These are phyloP conservation scores for Austroboletus novae-zelandiae DNA, from an alignment of 1,284 basidiomycete species.

Conservation along the genomic window DNA sequence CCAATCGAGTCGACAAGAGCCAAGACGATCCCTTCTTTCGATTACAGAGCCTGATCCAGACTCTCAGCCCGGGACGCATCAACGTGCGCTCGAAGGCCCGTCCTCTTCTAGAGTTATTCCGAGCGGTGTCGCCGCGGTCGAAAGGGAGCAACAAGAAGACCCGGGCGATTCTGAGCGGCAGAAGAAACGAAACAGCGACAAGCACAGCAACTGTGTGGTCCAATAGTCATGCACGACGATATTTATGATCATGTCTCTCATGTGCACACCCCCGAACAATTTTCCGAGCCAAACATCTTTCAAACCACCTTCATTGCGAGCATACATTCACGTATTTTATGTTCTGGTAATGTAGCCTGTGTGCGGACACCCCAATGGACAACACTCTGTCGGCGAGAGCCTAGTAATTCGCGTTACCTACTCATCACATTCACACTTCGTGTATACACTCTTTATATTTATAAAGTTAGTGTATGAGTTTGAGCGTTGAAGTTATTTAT, in stretches of 20 bases:
- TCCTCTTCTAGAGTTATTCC: conserved; percentile 12
- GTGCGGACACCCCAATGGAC: conserved; percentile 9
- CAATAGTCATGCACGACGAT: conserved; percentile 33
- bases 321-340: conserved; percentile 19
- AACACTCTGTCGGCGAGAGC: not conserved
- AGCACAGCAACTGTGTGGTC: conserved; percentile 40
- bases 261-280: not conserved
- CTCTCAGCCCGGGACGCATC: conserved; percentile 9
- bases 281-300: not conserved
- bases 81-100: conserved; percentile 9
- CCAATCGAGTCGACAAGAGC: conserved; percentile 34
- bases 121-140: conserved; percentile 4
- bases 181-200: conserved; percentile 40
- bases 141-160: conserved; percentile 27
- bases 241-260: conserved; percentile 1
- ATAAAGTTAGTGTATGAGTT: conserved; percentile 12
- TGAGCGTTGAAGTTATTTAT: too few relatives aligned
- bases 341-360: conserved; percentile 17
- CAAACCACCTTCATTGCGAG: not conserved
- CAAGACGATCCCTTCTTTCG: conserved; percentile 30
- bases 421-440: conserved; percentile 4
- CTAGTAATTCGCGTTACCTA: not conserved
- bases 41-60: conserved; percentile 25
- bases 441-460: conserved; percentile 1
- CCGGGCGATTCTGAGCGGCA: conserved; percentile 34